Percentiles rank a stretch among this genome's conserved stretches.
Evolutionary conservation across 192 early-diverging fungal genomes (phyloP).

Genomic region (Umbelopsis ramanniana): DNA sequence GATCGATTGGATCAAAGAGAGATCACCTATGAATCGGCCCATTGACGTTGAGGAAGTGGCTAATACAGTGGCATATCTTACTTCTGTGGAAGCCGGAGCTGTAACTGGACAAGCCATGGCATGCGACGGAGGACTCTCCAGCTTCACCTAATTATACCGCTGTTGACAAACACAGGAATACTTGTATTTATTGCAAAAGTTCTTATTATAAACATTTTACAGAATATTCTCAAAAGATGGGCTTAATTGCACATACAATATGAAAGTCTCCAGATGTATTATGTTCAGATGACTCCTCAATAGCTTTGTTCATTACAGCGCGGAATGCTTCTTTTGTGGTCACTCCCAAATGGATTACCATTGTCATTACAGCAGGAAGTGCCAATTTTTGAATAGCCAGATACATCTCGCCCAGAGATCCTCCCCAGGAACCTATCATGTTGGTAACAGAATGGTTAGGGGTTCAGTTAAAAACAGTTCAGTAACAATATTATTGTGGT

Average conservation of each 20-base stretch:
- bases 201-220: neutral
- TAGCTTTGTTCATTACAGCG: constrained; percentile 6
- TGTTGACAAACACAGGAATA: neutral
- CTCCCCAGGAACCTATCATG: constrained; percentile 29
- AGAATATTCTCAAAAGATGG: neutral
- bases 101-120: constrained; percentile 5
- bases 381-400: constrained; percentile 35
- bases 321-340: constrained; percentile 12
- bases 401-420: constrained; percentile 25
- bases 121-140: constrained; percentile 5
- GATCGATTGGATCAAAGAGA: neutral
- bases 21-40: constrained; percentile 1
- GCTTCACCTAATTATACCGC: neutral
- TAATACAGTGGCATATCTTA: neutral
- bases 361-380: constrained; percentile 33
- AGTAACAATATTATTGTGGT: neutral
- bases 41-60: constrained; percentile 12
- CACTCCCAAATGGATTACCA: constrained; percentile 29
- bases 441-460: neutral
- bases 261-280: constrained; percentile 29
- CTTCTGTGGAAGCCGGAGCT: neutral
- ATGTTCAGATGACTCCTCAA: constrained; percentile 10
- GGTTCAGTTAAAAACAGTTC: too few species aligned
- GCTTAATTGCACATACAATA: constrained; percentile 26
- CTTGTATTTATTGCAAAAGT: neutral